Percentiles rank a stretch among this genome's conserved stretches.
Conservation (phyloP, 2,329 filamentous ascomycete genomes). For the Ascocoryne sarcoides region DNA sequence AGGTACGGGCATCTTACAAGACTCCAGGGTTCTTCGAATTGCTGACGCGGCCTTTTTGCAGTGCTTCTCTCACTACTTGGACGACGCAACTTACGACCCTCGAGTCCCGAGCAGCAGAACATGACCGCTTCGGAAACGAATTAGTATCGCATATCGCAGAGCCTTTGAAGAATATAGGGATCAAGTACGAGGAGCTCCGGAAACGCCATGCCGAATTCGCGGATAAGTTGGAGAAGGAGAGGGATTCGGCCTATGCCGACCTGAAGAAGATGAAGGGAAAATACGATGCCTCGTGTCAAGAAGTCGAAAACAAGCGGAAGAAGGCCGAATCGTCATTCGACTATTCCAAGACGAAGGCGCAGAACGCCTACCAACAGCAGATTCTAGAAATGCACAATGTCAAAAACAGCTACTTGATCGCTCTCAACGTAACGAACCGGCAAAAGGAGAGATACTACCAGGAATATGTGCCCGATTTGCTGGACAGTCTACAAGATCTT, state of each 20-base stretch:
- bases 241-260: constrained; percentile 74
- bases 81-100: constrained; percentile 85
- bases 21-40: constrained; percentile 6
- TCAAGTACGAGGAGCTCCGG: constrained; percentile 80
- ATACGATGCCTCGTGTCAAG: constrained; percentile 88
- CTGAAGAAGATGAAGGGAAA: constrained; percentile 85
- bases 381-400: constrained; percentile 91
- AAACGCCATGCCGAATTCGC: constrained; percentile 88
- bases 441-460: constrained; percentile 97
- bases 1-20: constrained; percentile 53
- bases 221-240: constrained; percentile 78
- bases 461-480: constrained; percentile 86
- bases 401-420: constrained; percentile 96
- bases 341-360: constrained; percentile 74
- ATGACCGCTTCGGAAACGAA: constrained; percentile 75
- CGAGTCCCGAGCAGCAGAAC: constrained; percentile 79
- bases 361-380: constrained; percentile 86
- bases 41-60: constrained; percentile 31
- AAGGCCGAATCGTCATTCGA: constrained; percentile 94
- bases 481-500: constrained; percentile 89
- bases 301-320: constrained; percentile 88
- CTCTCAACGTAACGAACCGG: constrained; percentile 94
- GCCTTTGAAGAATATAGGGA: constrained; percentile 66
- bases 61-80: constrained; percentile 95
- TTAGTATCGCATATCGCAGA: constrained; percentile 76